Conservation (phyloP, 768 basidiomycete species). For the Steccherinum ochraceum region DNA sequence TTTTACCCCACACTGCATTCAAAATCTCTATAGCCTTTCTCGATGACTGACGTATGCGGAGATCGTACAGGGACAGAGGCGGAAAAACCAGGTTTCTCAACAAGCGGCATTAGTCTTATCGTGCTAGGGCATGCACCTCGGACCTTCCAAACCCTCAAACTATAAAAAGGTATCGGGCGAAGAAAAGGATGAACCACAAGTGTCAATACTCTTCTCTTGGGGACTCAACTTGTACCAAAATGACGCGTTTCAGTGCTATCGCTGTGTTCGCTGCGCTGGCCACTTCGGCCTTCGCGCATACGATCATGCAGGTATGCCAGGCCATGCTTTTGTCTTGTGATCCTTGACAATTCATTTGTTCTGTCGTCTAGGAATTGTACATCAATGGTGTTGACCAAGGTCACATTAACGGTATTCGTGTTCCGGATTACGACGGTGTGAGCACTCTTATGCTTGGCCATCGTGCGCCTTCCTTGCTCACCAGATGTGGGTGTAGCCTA, state of each 20-base stretch:
- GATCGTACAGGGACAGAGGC: neutral
- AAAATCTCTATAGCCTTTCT: neutral
- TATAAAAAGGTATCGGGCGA: neutral
- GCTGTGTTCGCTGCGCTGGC: slow-evolving; percentile 24
- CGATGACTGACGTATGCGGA: neutral
- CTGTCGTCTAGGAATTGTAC: slow-evolving; percentile 31
- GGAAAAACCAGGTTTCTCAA: neutral
- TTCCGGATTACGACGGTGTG: slow-evolving; percentile 41
- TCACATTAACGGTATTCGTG: slow-evolving; percentile 36
- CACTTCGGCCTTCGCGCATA: slow-evolving; percentile 35
- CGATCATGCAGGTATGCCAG: slow-evolving; percentile 40
- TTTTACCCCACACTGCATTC: neutral
- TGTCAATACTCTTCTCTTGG: no score
- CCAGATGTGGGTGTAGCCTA: slow-evolving; percentile 30
- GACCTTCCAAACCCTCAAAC: neutral
- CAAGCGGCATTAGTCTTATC: neutral
- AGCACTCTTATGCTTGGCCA: slow-evolving; percentile 13
- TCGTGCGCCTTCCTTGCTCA: no score
- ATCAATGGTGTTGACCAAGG: slow-evolving; percentile 48
- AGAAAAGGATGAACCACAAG: no score
- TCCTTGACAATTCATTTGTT: neutral
- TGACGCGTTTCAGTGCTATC: slow-evolving; percentile 16
- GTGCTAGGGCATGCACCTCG: neutral
- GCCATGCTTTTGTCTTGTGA: neutral
- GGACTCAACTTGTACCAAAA: slow-evolving; percentile 3